Base-by-base conservation (phyloP, 257 asterid genomes). In the Solanum ahanhuiri region DNA sequence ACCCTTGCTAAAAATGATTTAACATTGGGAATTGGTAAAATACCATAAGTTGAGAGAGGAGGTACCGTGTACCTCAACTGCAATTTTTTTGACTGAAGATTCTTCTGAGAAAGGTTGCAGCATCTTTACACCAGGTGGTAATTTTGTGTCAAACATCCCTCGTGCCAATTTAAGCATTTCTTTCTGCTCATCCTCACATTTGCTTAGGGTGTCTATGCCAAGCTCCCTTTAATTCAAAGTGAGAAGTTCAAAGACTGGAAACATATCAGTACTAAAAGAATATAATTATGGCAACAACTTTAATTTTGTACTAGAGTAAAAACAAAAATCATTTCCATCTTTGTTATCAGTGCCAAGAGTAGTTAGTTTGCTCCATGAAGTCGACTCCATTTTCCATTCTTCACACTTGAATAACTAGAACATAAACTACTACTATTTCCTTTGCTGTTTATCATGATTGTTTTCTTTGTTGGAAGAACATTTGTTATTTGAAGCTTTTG, bases 71-170 rank as follows among this genome's bases (percentile, higher is more conserved):
- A 97, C 99, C 98, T 93, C 93, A 69, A 97, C 99, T 58, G 91
- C 93, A 57, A 97, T 79, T 87, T 93, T 97, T 90, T 94, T 95
- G 18, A 97, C 92, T 12, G 98, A 94, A 86, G 99, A 94, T 81
- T 92, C 98, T 17, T 94, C 99, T 1, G 98, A 88, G 87, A 97
- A 97, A 79, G 98, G 99, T 87, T 97, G 99, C 93, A 97, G 77
- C 95, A 93, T 93, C 23, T 86, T 94, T 54, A 94, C 96, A 5
- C 98, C 98, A 85, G 98, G 98, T 71, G 99, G 98, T 72, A 97
- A 91, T 92, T 94, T 94, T 54, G 99, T 97, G 85, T 97, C 99
- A 48, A 97, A 97, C 98, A 97, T 93, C 66, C 97, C 91, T 57
- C 92, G 92, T 41, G 99, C 98, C 92, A 97, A 90, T 87, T 60